These are phyloP conservation scores for Leccinum arenicola DNA, from an alignment of 768 basidiomycete species.

Conservation along the genomic window DNA sequence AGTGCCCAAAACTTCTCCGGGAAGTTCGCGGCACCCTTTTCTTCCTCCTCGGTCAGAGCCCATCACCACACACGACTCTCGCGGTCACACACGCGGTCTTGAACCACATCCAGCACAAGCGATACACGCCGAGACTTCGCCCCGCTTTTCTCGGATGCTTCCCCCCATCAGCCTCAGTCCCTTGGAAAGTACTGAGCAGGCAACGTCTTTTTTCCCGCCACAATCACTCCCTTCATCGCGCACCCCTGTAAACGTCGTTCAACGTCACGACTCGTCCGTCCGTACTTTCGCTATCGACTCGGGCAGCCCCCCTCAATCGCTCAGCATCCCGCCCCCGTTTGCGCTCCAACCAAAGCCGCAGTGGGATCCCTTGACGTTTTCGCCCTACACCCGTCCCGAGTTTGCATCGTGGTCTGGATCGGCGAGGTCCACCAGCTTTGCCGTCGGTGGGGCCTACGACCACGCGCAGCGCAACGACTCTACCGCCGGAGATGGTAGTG, in stretches of 20 bases:
- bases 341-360: slow-evolving; percentile 65
- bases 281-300: slow-evolving; percentile 18
- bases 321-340: slow-evolving; percentile 51
- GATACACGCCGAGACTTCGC: slow-evolving; percentile 17
- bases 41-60: slow-evolving; percentile 9
- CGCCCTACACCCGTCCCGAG: slow-evolving; percentile 36
- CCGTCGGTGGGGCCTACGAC: slow-evolving; percentile 16
- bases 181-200: slow-evolving; percentile 17
- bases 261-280: slow-evolving; percentile 20
- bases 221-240: slow-evolving; percentile 25
- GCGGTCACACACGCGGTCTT: slow-evolving; percentile 11
- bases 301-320: slow-evolving; percentile 7
- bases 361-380: slow-evolving; percentile 51
- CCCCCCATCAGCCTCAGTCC: slow-evolving; percentile 25
- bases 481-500: slow-evolving; percentile 1
- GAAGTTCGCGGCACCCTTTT: background rate
- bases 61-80: slow-evolving; percentile 13
- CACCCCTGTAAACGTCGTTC: slow-evolving; percentile 13
- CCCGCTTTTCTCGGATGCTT: slow-evolving; percentile 27
- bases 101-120: slow-evolving; percentile 12
- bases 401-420: slow-evolving; percentile 35
- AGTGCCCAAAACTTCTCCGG: slow-evolving; percentile 9
- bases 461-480: slow-evolving; percentile 11
- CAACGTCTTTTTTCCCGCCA: slow-evolving; percentile 32
- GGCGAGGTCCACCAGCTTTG: slow-evolving; percentile 19